phyloP scores from a whole-genome alignment of 805 yeast species.

The Hanseniaspora taiwanica region DNA sequence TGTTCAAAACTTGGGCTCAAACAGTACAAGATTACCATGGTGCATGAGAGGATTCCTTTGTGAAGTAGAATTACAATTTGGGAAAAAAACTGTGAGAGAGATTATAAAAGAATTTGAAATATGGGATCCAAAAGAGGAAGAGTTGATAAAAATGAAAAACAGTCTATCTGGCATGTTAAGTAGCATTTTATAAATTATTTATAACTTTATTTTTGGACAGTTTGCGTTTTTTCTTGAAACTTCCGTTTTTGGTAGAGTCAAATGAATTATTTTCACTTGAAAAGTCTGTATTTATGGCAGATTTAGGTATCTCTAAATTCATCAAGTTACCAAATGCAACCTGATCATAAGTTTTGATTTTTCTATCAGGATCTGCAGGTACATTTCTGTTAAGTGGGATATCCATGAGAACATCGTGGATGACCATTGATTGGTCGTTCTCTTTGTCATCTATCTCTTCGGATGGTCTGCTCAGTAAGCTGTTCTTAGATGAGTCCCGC shows the following conservation, averaged over 20 bases:
- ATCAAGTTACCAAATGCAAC: no score
- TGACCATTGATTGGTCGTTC: no score
- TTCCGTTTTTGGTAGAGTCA: no score
- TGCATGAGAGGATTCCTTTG: slow-evolving; percentile 71
- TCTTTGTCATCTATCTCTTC: no score
- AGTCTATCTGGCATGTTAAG: slow-evolving; percentile 42
- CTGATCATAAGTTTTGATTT: no score
- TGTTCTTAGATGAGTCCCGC: no score
- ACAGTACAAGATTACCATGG: slow-evolving; percentile 89
- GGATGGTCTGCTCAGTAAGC: no score
- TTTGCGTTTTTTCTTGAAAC: slow-evolving; percentile 1
- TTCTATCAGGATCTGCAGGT: no score
- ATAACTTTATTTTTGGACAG: slow-evolving; percentile 1
- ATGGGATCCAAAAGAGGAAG: slow-evolving; percentile 83
- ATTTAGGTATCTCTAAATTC: neutral
- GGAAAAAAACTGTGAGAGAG: slow-evolving; percentile 42
- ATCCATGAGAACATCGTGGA: no score
- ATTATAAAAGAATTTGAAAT: slow-evolving; percentile 60
- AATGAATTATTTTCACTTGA: no score
- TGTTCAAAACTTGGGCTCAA: slow-evolving; percentile 52
- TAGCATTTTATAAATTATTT: slow-evolving; percentile 10
- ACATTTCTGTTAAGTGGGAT: no score
- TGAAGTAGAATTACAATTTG: slow-evolving; percentile 42
- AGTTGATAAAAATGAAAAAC: slow-evolving; percentile 71
- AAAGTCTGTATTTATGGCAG: neutral